Percentiles rank a stretch among this genome's conserved stretches.
Conservation (phyloP, 352 stramenopile species). For the Pythium pyrilobum region DNA sequence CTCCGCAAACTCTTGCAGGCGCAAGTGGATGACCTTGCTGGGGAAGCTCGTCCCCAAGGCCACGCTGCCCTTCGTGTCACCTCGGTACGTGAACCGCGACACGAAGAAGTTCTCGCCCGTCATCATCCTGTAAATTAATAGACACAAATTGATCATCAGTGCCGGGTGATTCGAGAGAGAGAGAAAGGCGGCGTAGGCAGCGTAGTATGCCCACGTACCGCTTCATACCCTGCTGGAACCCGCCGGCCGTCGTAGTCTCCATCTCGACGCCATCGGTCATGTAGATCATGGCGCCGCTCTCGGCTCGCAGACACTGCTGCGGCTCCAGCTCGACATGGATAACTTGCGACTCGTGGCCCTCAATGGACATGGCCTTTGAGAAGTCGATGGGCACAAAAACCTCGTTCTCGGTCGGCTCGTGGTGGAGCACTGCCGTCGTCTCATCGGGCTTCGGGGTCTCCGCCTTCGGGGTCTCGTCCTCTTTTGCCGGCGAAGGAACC, state of each 20-base stretch:
- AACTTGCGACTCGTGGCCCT: conserved; percentile 84
- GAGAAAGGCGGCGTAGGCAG: too few species aligned
- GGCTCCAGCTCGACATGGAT: conserved; percentile 82
- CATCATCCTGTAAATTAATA: conserved; percentile 37
- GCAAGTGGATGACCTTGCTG: conserved; percentile 89
- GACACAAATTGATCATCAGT: background rate
- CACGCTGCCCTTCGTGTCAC: conserved; percentile 65
- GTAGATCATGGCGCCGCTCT: conserved; percentile 94
- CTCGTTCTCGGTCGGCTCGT: conserved; percentile 42
- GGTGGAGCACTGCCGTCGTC: conserved; percentile 13
- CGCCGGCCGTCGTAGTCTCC: conserved; percentile 89
- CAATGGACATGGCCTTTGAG: conserved; percentile 63
- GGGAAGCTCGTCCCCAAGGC: conserved; percentile 87
- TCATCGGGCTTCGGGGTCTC: conserved; percentile 3
- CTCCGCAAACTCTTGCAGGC: conserved; percentile 80
- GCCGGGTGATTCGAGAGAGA: background rate
- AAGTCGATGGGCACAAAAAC: conserved; percentile 82
- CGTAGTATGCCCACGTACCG: conserved; percentile 26
- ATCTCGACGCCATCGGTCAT: conserved; percentile 93
- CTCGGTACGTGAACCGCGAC: conserved; percentile 64
- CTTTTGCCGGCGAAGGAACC: conserved; percentile 2
- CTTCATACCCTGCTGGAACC: conserved; percentile 81
- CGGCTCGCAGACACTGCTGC: conserved; percentile 89
- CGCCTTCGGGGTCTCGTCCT: background rate
- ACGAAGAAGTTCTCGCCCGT: conserved; percentile 83